Evolutionary conservation across 495 filamentous ascomycete genomes (phyloP).

Genomic region (Neurospora tetraspora): DNA sequence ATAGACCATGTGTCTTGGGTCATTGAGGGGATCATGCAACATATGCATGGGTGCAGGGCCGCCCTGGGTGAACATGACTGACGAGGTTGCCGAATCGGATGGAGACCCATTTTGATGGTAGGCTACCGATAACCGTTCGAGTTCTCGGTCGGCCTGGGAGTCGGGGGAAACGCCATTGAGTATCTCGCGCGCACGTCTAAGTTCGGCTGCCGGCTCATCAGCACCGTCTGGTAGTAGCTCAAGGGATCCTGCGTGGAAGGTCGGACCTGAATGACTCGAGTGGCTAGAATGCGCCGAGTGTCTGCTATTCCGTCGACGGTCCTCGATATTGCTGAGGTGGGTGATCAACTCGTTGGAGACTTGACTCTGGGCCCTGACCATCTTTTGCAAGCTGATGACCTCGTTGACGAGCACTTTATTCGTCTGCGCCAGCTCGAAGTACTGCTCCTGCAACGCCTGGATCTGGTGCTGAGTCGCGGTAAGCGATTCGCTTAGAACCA

Average conservation of each 20-base stretch:
- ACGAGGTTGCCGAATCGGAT: constrained; percentile 35
- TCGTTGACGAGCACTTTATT: constrained; percentile 84
- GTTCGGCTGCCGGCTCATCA: constrained; percentile 68
- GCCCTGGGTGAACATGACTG: constrained; percentile 33
- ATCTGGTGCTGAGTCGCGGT: constrained; percentile 87
- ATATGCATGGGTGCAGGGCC: constrained; percentile 25
- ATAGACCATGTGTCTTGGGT: constrained; percentile 78
- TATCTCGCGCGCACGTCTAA: constrained; percentile 84
- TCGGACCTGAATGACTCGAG: constrained; percentile 24
- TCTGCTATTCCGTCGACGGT: constrained; percentile 32
- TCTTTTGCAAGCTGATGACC: constrained; percentile 78
- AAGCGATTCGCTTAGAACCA: constrained; percentile 77
- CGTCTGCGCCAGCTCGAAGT: constrained; percentile 74
- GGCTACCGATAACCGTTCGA: constrained; percentile 67
- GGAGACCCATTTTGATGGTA: constrained; percentile 50
- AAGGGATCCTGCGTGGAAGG: constrained; percentile 18
- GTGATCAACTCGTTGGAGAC: constrained; percentile 41
- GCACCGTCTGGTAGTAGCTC: constrained; percentile 33
- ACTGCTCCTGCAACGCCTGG: constrained; percentile 72
- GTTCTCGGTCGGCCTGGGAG: constrained; percentile 62
- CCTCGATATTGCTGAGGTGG: constrained; percentile 37
- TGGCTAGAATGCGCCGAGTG: constrained; percentile 32
- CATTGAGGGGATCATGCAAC: constrained; percentile 42
- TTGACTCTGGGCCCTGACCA: constrained; percentile 62
- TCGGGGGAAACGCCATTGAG: constrained; percentile 73